Base-by-base conservation (phyloP, 768 basidiomycete genomes). In the Termitomyces sp. region DNA sequence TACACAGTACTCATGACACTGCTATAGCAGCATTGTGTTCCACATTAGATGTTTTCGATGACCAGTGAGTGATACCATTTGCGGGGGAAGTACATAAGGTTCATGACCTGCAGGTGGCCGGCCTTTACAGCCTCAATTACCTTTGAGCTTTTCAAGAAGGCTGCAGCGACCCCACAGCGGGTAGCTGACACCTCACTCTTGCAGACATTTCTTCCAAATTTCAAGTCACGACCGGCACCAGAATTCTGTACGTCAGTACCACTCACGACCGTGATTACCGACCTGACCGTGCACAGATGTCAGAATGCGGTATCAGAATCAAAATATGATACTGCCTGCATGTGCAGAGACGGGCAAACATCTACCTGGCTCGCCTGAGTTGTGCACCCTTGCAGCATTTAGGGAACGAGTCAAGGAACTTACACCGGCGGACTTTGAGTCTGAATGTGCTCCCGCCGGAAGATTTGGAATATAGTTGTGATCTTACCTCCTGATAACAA, bases 281-380 rank as follows among this genome's bases (percentile, higher is more conserved):
- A 43, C 16, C 2, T 39, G 25, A 34, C 14, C 25, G 21, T 45
- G 17, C 14, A 40, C 58, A 86, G 85, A 79, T 63, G 74, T 91
- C 45, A 82, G 89, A n/a, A 82, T 89, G 79, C 80, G 89, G 25
- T 88, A 90, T 64, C 85, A 89, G 70, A 88, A 88, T 71, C 76
- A 76, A 56, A 80, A 79, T 62, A 69, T 90, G 71, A 49, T 72
- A 2, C 72, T 91, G 5, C 89, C 89, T 0, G 56, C 83, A 14
- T 91, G 89, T 60, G 81, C 84, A 1, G 79, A 77, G 6, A 73
- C 79, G 45, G 86, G 86, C 5, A 79, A 88, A 54, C 89, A 91
- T 63, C 70, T 89, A 7, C 73, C 80, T 3, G 88, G 86, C 2
- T 76, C 75, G 11, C 89, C 89, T 0, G 88, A 90, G 65, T 84